Conservation (phyloP, 108 stramenopile genomes). For the Cylindrotheca fusiformis region DNA sequence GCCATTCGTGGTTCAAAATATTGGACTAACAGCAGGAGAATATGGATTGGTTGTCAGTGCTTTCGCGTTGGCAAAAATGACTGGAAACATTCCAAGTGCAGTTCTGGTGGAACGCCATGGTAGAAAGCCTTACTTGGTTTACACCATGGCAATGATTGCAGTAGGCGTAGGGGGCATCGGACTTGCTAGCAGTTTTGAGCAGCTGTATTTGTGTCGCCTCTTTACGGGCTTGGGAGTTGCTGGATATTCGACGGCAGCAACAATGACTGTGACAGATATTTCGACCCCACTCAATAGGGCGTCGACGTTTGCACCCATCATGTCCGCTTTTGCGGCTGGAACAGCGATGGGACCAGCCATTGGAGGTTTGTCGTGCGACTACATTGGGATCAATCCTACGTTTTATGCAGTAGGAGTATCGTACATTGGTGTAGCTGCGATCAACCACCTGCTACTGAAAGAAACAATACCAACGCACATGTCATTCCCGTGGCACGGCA, state of each 20-base stretch:
- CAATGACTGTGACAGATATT: slow-evolving; percentile 80
- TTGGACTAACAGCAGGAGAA: slow-evolving; percentile 65
- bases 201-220: slow-evolving; percentile 70
- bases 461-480: slow-evolving; percentile 50
- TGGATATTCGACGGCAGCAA: slow-evolving; percentile 65
- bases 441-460: slow-evolving; percentile 60
- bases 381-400: slow-evolving; percentile 65
- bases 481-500: slow-evolving; percentile 45
- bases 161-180: slow-evolving; percentile 86
- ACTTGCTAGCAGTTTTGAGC: slow-evolving; percentile 55
- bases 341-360: slow-evolving; percentile 85
- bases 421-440: slow-evolving; percentile 49
- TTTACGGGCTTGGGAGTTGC: slow-evolving; percentile 81
- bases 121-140: slow-evolving; percentile 83
- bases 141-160: slow-evolving; percentile 61
- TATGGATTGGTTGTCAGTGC: slow-evolving; percentile 82
- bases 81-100: slow-evolving; percentile 85
- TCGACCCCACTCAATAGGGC: slow-evolving; percentile 81
- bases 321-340: slow-evolving; percentile 82
- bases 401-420: slow-evolving; percentile 71
- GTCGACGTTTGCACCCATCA: slow-evolving; percentile 75
- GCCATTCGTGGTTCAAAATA: slow-evolving; percentile 75
- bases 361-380: slow-evolving; percentile 75
- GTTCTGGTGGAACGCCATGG: slow-evolving; percentile 83
- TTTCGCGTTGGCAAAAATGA: slow-evolving; percentile 83